Evolutionary conservation across 2,329 filamentous ascomycete species (phyloP), one percentile per base, ranked within the genome.

Genomic region (Chalara sp.): DNA sequence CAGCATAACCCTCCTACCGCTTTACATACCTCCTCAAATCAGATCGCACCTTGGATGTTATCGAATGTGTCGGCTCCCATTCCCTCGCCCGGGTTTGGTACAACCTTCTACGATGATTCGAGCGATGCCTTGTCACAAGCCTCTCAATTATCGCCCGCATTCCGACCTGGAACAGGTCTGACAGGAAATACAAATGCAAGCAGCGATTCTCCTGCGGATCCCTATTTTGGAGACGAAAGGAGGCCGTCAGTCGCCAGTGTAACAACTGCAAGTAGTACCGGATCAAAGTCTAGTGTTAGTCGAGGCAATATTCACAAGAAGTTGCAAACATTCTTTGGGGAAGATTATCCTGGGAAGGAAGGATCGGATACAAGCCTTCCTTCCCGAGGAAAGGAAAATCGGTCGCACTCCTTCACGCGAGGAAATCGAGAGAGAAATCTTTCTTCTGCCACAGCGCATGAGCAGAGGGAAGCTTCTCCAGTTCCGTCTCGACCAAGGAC

Each of bases 301-400:
- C 76, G 86, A 53, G 82, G 87, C 47, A 79, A 86, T 51, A 78
- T 81, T 57, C 76, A 81, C 61, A 90, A 91, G 69, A 93, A 92
- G 70, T 75, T 96, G 56, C 88, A 93, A 65, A 88, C 86, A 41
- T 92, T 96, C 66, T 95, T 96, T 70, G 91, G 92, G 44, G 92
- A 96, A 61, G 91, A 96, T 64, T 89, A 87, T 67, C 81, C 83
- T 53, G 81, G 79, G 37, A 76, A 79, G 58, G 86, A 91, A 65
- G 84, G 84, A 57, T 90, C 87, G 48, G 88, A 95, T 52, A 78
- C 80, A 59, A 84, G 81, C 69, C 68, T 87, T 61, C 72, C 76
- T 55, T 65, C 72, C 52, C 41, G 28, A 29, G 21, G 10, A 59
- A 83, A 81, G 67, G 81, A 86, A 59, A 76, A 79, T 61, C 80